Base-by-base conservation (phyloP, 2,329 filamentous ascomycete species). In the Aspergillus vadensis region DNA sequence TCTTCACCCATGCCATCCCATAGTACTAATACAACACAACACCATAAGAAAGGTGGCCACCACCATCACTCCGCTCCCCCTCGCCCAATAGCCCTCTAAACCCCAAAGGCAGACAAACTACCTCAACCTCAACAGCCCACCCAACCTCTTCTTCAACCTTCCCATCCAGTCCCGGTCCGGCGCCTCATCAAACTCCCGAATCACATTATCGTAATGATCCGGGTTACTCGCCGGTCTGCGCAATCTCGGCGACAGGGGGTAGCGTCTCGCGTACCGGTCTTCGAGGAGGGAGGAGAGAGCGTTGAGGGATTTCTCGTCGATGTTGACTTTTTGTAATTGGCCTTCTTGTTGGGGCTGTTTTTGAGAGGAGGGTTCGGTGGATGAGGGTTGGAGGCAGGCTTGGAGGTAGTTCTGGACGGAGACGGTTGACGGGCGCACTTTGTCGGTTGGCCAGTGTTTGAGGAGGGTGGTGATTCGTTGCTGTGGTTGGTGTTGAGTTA, bases 241-340 rank as follows among this genome's bases (percentile, higher is more conserved):
- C 65, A 85, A 67, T 17, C 71, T 74, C 19, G 76, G 68, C 1
- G 82, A 73, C 2, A 84, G 63, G 2, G 82, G 82, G 62, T 81
- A 85, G 67, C 79, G 69, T 39, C 81, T 83, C 50, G 73, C 76
- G 67, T 86, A 87, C 52, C 83, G 76, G 69, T 88, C 81, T 65
- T 87, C 84, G 2, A 88, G 75, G n/a, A 88, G 74, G 2, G 83
- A 81, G 63, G 84, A 86, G 1, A 88, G 79, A 4, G 84, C 85
- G 66, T 87, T 87, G 57, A 86, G 68, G 21, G 74, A 76, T n/a
- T 74, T 62, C 69, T 76, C 67, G 57, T 73, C 70, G 56, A 74
- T 66, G 58, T 44, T 65, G 60, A 64, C 63, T 43, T 57, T 51
- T 41, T 63, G 49, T 59, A 48, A 65, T 36, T 36, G 32, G 10